Percentiles rank a stretch among this genome's conserved stretches.
Conservation (phyloP, 2,329 filamentous ascomycete species). For the Cladosporium austrohemisphaericum region DNA sequence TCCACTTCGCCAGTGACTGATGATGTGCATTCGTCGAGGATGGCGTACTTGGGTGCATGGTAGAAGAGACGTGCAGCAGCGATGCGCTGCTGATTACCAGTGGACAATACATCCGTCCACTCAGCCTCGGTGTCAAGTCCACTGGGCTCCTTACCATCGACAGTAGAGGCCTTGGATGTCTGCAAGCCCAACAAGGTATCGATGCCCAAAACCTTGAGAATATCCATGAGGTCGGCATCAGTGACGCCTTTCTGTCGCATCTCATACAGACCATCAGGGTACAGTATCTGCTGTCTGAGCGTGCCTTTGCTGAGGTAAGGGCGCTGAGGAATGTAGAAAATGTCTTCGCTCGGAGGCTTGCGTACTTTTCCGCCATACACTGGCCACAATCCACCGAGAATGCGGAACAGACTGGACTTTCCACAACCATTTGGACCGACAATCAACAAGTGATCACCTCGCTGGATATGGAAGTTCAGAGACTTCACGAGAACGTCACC, state of each 20-base stretch:
- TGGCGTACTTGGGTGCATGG: conserved; percentile 87
- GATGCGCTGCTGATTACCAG: conserved; percentile 89
- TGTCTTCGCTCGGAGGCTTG: conserved; percentile 86
- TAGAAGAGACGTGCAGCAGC: conserved; percentile 97
- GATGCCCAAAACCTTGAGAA: conserved; percentile 77
- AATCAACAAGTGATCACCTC: conserved; percentile 87
- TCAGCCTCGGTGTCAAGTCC: conserved; percentile 94
- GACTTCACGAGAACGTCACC: conserved; percentile 85
- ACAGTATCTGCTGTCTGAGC: conserved; percentile 94
- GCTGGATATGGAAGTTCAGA: conserved; percentile 80
- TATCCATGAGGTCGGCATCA: conserved; percentile 72
- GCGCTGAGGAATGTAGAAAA: conserved; percentile 96
- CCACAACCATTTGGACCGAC: conserved; percentile 96
- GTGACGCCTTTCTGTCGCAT: conserved; percentile 83
- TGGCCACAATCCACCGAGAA: conserved; percentile 93
- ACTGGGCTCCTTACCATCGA: conserved; percentile 15
- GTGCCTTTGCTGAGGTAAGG: conserved; percentile 89
- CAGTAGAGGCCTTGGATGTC: conserved; percentile 13
- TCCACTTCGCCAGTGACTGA: conserved; percentile 94
- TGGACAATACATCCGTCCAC: conserved; percentile 91
- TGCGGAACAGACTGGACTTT: conserved; percentile 93
- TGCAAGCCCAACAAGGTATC: conserved; percentile 76
- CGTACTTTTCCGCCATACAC: conserved; percentile 92
- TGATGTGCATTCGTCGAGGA: conserved; percentile 93
- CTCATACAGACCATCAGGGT: conserved; percentile 81